Percentiles rank a stretch among this genome's conserved stretches.
Conservation (phyloP, 108 stramenopile genomes). For the Epithemia pelagica region DNA sequence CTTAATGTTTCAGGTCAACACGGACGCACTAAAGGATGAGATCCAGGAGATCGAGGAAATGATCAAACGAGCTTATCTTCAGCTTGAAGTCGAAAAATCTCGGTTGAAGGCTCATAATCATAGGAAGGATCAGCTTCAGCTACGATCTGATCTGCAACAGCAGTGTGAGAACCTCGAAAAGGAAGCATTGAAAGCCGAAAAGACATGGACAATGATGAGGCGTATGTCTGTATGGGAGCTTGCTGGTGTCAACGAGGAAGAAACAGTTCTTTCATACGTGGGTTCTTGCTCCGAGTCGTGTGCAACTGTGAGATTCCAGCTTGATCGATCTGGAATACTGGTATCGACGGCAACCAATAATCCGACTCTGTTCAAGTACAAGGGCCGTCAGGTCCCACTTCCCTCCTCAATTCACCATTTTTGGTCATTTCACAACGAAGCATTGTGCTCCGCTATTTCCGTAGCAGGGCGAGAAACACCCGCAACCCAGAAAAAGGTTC, state of each 20-base stretch:
- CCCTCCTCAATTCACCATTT: background rate
- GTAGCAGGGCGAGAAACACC: background rate
- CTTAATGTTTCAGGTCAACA: conserved; percentile 3
- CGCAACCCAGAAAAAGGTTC: background rate
- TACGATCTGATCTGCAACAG: background rate
- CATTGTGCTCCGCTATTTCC: background rate
- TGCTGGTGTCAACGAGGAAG: background rate
- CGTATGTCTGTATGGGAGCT: background rate
- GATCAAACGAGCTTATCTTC: conserved; percentile 21
- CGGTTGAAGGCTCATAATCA: background rate
- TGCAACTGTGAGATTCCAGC: background rate
- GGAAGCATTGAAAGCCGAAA: background rate
- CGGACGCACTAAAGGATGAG: conserved; percentile 19
- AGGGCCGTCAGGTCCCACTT: background rate
- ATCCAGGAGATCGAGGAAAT: conserved; percentile 24
- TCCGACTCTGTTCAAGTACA: background rate
- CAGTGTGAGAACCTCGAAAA: conserved; percentile 6
- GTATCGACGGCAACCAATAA: background rate
- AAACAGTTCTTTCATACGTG: background rate
- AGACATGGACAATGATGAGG: background rate
- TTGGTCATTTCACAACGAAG: background rate
- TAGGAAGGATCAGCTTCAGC: background rate
- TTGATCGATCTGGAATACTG: background rate
- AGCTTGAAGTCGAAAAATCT: conserved; percentile 5
- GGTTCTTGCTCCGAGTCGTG: background rate